Evolutionary conservation across 2,329 filamentous ascomycete species (phyloP).

Genomic region (Rhynchosporium graminicola): DNA sequence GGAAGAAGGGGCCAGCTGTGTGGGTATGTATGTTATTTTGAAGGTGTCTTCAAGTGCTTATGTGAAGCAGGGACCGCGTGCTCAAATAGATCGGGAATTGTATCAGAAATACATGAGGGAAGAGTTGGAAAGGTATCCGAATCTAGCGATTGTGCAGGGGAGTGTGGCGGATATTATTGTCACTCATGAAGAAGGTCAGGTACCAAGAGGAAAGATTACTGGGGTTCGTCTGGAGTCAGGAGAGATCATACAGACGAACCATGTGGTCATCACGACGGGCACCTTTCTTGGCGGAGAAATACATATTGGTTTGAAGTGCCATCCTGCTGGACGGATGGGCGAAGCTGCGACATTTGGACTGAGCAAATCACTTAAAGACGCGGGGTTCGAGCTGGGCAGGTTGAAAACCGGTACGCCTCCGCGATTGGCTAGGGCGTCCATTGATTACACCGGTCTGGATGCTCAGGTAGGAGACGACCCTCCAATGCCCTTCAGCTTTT

Average conservation of each 20-base stretch:
- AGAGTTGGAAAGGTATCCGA: conserved; percentile 76
- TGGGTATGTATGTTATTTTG: conserved; percentile 55
- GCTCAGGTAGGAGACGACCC: conserved; percentile 80
- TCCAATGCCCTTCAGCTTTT: conserved; percentile 86
- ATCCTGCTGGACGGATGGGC: conserved; percentile 86
- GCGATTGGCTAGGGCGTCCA: conserved; percentile 76
- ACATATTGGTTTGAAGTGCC: conserved; percentile 84
- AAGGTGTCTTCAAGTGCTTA: not conserved
- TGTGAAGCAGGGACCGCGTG: conserved; percentile 71
- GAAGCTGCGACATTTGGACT: conserved; percentile 91
- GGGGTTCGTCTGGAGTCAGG: conserved; percentile 88
- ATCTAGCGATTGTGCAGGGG: conserved; percentile 77
- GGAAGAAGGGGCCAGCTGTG: conserved; percentile 88
- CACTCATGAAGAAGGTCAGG: conserved; percentile 53
- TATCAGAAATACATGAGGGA: conserved; percentile 91
- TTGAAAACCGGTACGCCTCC: conserved; percentile 96
- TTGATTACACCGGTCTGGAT: conserved; percentile 73
- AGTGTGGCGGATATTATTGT: conserved; percentile 92
- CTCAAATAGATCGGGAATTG: conserved; percentile 88
- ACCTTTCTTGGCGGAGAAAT: conserved; percentile 97
- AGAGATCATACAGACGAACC: conserved; percentile 74
- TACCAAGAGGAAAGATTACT: conserved; percentile 69
- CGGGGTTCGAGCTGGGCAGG: conserved; percentile 85
- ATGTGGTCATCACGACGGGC: conserved; percentile 92
- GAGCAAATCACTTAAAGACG: conserved; percentile 84